phyloP scores from a whole-genome alignment of 305 asterid genomes.

The Lippia alba region DNA sequence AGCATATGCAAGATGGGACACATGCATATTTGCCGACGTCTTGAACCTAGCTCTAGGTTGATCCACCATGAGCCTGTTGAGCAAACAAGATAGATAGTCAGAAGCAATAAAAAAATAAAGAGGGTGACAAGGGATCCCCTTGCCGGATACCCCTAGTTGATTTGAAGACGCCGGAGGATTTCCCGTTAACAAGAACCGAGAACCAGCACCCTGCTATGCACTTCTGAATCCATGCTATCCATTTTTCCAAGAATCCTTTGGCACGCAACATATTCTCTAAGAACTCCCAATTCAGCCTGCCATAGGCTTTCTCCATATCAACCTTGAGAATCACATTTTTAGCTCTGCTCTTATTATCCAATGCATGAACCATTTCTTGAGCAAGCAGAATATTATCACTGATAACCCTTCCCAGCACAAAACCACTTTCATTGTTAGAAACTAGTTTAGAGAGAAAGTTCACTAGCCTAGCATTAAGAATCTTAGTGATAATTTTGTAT shows the following conservation, averaged over 20 bases:
- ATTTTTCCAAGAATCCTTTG: no score
- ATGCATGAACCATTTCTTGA: not conserved
- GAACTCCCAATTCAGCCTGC: not conserved
- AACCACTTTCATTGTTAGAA: not conserved
- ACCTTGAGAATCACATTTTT: not conserved
- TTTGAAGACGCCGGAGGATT: not conserved
- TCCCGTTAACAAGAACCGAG: not conserved
- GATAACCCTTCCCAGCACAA: not conserved
- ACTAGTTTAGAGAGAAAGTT: not conserved
- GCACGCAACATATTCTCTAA: not conserved
- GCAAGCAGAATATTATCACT: not conserved
- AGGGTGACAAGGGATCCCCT: not conserved
- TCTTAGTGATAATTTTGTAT: no score
- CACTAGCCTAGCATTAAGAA: no score
- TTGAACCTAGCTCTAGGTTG: no score
- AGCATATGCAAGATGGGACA: not conserved
- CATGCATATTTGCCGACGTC: no score
- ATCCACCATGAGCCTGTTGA: no score
- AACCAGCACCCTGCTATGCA: not conserved
- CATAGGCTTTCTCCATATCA: not conserved
- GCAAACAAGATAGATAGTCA: not conserved
- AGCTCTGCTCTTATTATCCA: no score
- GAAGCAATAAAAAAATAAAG: not conserved
- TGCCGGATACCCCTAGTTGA: not conserved
- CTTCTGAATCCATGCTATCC: not conserved